Evolutionary conservation across 1,284 basidiomycete species (phyloP).

Genomic region (Microbotryomycetes sp.): DNA sequence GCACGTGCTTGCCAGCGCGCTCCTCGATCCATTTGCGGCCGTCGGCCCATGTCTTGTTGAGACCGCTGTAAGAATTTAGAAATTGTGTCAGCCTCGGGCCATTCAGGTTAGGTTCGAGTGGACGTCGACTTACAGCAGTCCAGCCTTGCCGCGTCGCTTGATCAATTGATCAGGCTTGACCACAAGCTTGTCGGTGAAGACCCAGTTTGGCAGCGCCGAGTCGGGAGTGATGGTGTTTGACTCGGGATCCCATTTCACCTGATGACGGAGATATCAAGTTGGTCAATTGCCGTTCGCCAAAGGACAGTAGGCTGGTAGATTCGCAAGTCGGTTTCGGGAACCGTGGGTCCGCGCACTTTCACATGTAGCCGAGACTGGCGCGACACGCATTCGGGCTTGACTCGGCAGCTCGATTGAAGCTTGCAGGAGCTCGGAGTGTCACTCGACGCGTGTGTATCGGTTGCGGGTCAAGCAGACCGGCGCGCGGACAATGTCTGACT

Average conservation of each 20-base stretch:
- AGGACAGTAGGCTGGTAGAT: too few species aligned
- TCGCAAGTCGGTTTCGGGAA: too few species aligned
- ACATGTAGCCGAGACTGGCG: too few species aligned
- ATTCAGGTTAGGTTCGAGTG: neutral
- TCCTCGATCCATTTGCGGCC: constrained; percentile 67
- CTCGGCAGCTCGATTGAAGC: too few species aligned
- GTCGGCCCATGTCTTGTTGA: constrained; percentile 87
- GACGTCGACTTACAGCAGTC: constrained; percentile 55
- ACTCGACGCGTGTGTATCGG: too few species aligned
- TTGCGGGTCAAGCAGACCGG: too few species aligned
- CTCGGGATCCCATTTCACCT: constrained; percentile 72
- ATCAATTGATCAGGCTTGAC: constrained; percentile 77
- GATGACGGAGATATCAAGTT: too few species aligned
- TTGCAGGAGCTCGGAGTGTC: too few species aligned
- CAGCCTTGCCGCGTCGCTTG: constrained; percentile 98
- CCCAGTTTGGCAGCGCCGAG: constrained; percentile 69
- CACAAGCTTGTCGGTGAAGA: constrained; percentile 53
- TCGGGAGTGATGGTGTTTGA: constrained; percentile 75
- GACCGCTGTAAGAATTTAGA: constrained; percentile 42
- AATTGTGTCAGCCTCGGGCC: neutral
- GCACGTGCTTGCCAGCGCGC: constrained; percentile 86
- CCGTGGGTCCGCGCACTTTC: too few species aligned
- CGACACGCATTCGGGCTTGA: too few species aligned
- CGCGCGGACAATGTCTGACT: too few species aligned
- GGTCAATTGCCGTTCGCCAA: too few species aligned